These are phyloP conservation scores for Camillea tinctor DNA, from an alignment of 2,329 filamentous ascomycete genomes.

Conservation along the genomic window DNA sequence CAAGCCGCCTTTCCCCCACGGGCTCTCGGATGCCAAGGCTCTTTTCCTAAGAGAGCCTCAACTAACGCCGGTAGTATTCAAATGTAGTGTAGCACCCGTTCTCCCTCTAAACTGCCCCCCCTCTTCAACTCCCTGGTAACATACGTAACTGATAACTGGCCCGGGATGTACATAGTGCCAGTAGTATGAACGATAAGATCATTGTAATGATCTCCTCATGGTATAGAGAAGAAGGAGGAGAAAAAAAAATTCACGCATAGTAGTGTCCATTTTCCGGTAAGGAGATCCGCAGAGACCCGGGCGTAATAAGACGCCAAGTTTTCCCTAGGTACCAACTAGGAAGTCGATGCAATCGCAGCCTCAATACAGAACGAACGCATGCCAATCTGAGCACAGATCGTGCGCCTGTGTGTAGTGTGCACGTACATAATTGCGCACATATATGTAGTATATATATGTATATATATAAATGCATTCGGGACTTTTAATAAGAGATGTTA, in stretches of 20 bases:
- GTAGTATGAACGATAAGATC: conserved; percentile 22
- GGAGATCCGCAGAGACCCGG: conserved; percentile 6
- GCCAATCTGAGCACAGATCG: conserved; percentile 16
- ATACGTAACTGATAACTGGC: conserved; percentile 9
- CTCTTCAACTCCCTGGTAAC: conserved; percentile 13
- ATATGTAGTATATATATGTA: neutral
- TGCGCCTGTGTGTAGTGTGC: neutral
- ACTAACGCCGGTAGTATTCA: neutral
- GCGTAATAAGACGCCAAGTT: conserved; percentile 12
- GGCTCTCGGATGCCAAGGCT: neutral
- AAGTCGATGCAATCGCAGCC: neutral
- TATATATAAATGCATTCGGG: conserved; percentile 2
- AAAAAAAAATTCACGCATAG: conserved; percentile 3
- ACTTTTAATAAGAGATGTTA: conserved; percentile 11
- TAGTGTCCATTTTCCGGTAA: conserved; percentile 14
- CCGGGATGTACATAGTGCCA: conserved; percentile 15
- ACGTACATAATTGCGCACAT: neutral
- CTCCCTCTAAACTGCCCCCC: conserved; percentile 7
- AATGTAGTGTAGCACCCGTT: neutral
- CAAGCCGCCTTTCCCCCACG: neutral
- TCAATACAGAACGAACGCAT: conserved; percentile 6
- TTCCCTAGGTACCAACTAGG: neutral
- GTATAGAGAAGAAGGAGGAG: no score
- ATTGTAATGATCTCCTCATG: conserved; percentile 29
- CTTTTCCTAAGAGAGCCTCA: neutral